A percentile compares a stretch with the other conserved stretches of the same genome.
Evolutionary conservation across 192 early-diverging fungal species (phyloP).

Genomic region (Linderina pennispora): DNA sequence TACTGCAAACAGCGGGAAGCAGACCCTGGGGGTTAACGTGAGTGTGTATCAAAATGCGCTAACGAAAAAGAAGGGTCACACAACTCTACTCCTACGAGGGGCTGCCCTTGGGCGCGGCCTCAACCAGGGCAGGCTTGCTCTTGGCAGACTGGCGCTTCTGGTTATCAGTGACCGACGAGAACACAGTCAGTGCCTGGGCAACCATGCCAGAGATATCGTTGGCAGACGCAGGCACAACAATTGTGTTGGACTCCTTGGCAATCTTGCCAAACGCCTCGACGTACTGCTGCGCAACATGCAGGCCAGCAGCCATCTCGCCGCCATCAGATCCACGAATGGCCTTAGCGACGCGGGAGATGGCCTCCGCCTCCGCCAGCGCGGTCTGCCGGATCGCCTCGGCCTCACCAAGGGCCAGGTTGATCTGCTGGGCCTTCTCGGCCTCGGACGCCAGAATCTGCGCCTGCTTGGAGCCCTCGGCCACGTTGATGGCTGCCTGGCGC

Average conservation of each 20-base stretch:
- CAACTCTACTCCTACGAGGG: too few relatives aligned
- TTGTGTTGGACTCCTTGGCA: slow-evolving; percentile 88
- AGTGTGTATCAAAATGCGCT: too few relatives aligned
- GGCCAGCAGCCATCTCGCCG: slow-evolving; percentile 79
- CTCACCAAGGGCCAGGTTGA: slow-evolving; percentile 87
- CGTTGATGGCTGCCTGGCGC: slow-evolving; percentile 92
- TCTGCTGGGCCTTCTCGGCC: slow-evolving; percentile 81
- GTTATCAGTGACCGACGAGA: slow-evolving; percentile 22
- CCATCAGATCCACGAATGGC: slow-evolving; percentile 61
- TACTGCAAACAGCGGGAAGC: too few relatives aligned
- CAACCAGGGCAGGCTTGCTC: too few relatives aligned
- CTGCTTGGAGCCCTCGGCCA: slow-evolving; percentile 92
- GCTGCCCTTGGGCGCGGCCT: too few relatives aligned
- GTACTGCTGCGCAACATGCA: slow-evolving; percentile 94
- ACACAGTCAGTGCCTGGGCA: slow-evolving; percentile 62
- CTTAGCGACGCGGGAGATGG: slow-evolving; percentile 72
- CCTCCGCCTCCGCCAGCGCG: slow-evolving; percentile 74
- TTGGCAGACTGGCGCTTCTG: slow-evolving; percentile 7
- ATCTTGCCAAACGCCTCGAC: slow-evolving; percentile 89
- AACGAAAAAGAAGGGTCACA: too few relatives aligned
- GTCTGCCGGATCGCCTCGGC: slow-evolving; percentile 82
- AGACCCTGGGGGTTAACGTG: too few relatives aligned
- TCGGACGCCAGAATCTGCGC: slow-evolving; percentile 91
- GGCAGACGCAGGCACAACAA: slow-evolving; percentile 80
- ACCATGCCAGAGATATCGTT: slow-evolving; percentile 86